Conservation (phyloP, 306 rosid species). For the Prunus fruticosa region DNA sequence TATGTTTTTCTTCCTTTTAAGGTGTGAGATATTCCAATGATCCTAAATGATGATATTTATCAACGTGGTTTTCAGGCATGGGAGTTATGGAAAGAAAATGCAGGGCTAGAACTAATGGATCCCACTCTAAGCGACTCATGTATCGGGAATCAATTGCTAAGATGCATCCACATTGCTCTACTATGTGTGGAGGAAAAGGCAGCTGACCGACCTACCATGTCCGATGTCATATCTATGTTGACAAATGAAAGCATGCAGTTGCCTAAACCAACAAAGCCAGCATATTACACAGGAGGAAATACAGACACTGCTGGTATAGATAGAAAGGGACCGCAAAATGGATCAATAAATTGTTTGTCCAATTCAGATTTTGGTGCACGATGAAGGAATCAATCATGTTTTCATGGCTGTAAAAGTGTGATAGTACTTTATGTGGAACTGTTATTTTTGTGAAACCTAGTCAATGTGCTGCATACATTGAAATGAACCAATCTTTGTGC, state of each 20-base stretch:
- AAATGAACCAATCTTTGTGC: too few relatives aligned
- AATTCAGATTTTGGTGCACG: background rate
- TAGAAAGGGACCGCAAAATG: background rate
- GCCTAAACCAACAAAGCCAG: slow-evolving; percentile 10
- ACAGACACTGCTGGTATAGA: background rate
- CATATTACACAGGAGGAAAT: background rate
- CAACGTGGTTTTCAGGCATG: slow-evolving; percentile 1
- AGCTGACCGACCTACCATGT: slow-evolving; percentile 9
- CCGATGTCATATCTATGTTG: slow-evolving; percentile 9
- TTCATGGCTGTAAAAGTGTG: background rate
- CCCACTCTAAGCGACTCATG: slow-evolving; percentile 11
- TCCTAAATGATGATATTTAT: background rate
- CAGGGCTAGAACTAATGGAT: slow-evolving; percentile 5
- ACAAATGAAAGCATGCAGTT: slow-evolving; percentile 12
- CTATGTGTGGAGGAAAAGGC: slow-evolving; percentile 16
- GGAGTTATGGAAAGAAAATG: slow-evolving; percentile 10
- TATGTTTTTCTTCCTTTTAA: background rate
- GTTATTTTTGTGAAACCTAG: too few relatives aligned
- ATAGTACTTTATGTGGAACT: too few relatives aligned
- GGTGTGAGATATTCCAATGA: slow-evolving; percentile 12
- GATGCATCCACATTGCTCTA: slow-evolving; percentile 16
- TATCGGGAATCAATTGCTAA: slow-evolving; percentile 3
- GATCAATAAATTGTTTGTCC: background rate
- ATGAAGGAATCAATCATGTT: background rate
- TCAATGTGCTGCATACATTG: background rate